A percentile compares a stretch with the other conserved stretches of the same genome.
Evolutionary conservation across 2,329 filamentous ascomycete species (phyloP).

Genomic region (Aspergillus transmontanensis): DNA sequence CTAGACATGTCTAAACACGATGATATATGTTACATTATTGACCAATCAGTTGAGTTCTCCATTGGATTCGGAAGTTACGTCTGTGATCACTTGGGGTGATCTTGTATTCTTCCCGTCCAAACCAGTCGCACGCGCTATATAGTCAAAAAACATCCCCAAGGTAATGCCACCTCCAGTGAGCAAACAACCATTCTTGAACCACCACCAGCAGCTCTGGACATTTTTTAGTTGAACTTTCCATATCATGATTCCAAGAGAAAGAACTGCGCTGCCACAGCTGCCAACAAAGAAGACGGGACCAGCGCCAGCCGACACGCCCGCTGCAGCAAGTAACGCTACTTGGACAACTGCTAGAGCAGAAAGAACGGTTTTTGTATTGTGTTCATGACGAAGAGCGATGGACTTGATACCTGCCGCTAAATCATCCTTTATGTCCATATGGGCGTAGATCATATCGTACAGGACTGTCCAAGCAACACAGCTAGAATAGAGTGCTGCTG

Average conservation of each 20-base stretch:
- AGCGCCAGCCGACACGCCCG: constrained; percentile 53
- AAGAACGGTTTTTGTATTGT: constrained; percentile 49
- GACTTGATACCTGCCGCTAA: constrained; percentile 53
- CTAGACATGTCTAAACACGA: background rate
- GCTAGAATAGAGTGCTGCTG: constrained; percentile 49
- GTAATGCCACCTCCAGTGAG: constrained; percentile 63
- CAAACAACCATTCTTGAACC: constrained; percentile 65
- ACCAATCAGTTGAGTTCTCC: background rate
- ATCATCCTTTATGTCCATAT: constrained; percentile 56
- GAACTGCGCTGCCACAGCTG: constrained; percentile 58
- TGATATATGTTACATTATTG: background rate
- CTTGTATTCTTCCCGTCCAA: constrained; percentile 24
- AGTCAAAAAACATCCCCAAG: constrained; percentile 59
- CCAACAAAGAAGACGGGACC: constrained; percentile 62
- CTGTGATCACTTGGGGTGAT: background rate
- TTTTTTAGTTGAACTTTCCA: constrained; percentile 59
- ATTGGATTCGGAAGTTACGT: background rate
- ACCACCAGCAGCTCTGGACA: constrained; percentile 64
- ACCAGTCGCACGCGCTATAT: constrained; percentile 39
- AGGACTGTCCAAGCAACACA: constrained; percentile 52
- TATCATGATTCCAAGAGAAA: constrained; percentile 61
- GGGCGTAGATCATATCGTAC: constrained; percentile 56
- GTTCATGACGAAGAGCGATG: constrained; percentile 52
- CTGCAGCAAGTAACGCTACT: constrained; percentile 45
- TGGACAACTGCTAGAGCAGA: constrained; percentile 44